Base-by-base conservation (phyloP, 225 moss, liverwort and hornwort species). In the Sphagnum contortum region DNA sequence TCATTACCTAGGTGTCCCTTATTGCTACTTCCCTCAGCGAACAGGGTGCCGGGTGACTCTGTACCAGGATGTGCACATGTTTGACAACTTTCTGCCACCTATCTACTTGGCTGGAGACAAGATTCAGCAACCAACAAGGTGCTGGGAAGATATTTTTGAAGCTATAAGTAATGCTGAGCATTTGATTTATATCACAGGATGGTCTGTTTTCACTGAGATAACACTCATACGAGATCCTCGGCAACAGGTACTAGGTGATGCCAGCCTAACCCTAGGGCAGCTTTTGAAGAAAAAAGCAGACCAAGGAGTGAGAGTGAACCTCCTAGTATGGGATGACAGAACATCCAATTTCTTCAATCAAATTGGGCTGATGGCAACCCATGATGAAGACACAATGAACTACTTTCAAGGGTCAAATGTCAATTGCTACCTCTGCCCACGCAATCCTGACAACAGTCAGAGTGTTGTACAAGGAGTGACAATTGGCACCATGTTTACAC, bases 1-100 rank as follows among this genome's bases (percentile, higher is more conserved):
- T 12, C 66, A 14, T 50, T 81, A 78, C 59, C 55, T 54, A 64
- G 98, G 98, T 44, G 80, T 88, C 58, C 91, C 89, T 49, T 77
- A 68, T 62, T 87, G 89, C 58, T 98, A 93, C 64, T 84, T 80
- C 47, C 83, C 83, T 74, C 72, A 80, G 50, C 80, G 83, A 69
- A 80, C 74, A 70, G 83, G 83, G 46, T 44, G 77, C 45, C 77
- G 52, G 11, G 2, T 80, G 51, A 54, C 57, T 5, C 55, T 84
- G 47, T 84, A 84, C 51, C 83, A 84, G 47, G 83, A 84, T 63
- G 83, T 80, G 49, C 80, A 84, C n/a, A 74, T 84, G 2, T 71
- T 74, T 56, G 83, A 84, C 50, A 71, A 64, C 13, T 60, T 66
- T 4, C 80, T 84, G 12, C 80, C 83, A 9, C 58, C 70, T 5